Conservation (phyloP, 1,284 basidiomycete species). For the Leccinum angustisporum region DNA sequence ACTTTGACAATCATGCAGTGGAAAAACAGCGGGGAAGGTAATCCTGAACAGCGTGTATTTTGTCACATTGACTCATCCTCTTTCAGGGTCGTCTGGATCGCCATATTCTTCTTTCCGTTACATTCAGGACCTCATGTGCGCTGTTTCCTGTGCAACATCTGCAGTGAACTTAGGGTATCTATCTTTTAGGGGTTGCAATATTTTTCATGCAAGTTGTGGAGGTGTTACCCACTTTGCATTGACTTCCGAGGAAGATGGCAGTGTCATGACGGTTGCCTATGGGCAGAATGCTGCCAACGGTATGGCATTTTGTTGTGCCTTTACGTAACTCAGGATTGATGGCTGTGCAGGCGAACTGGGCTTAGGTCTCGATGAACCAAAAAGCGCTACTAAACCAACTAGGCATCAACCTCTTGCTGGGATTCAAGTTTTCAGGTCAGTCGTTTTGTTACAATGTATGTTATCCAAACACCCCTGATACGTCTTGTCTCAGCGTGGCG, state of each 20-base stretch:
- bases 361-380: constrained; percentile 75
- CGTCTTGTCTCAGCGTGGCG: constrained; percentile 55
- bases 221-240: constrained; percentile 90
- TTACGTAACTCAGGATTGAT: background rate
- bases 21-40: constrained; percentile 91
- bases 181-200: constrained; percentile 61
- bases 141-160: constrained; percentile 3
- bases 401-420: constrained; percentile 69
- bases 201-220: constrained; percentile 67
- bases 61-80: constrained; percentile 3
- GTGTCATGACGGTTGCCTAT: constrained; percentile 81
- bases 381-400: constrained; percentile 85
- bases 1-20: constrained; percentile 50
- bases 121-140: constrained; percentile 79
- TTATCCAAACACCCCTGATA: constrained; percentile 1
- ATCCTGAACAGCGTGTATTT: constrained; percentile 5
- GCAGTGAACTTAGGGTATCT: background rate
- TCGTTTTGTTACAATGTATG: constrained; percentile 4
- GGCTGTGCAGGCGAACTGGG: constrained; percentile 68
- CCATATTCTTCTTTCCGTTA: constrained; percentile 81
- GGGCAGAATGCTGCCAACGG: constrained; percentile 82
- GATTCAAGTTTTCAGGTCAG: constrained; percentile 78
- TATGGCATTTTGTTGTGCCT: constrained; percentile 24
- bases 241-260: constrained; percentile 68
- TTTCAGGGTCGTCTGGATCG: constrained; percentile 70